Base-by-base conservation (phyloP, 1,139 yeast species). In the Hansenula sp. region DNA sequence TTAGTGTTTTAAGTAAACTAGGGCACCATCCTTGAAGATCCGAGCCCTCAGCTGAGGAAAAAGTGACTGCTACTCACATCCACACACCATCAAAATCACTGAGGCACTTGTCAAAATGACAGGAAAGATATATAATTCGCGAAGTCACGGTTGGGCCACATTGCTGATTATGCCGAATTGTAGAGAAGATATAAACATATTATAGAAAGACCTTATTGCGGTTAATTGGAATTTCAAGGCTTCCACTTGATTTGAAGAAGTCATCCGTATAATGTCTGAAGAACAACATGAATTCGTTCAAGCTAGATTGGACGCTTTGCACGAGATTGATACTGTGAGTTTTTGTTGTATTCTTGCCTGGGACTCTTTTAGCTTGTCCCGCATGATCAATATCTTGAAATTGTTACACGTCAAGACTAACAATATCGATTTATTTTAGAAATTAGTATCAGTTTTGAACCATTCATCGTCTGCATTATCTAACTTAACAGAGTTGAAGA, bases 261-360 rank as follows among this genome's bases (percentile, higher is more conserved):
- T n/a, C n/a, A n/a, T n/a, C n/a, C n/a, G 11, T 18, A 31, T 32
- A 19, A 45, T 45, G 45, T 12, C 36, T 12, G 54, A 49, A 10
- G 52, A 50, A 32, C 59, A 57, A 34, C 58, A 54, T 34, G 55
- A 55, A 27, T 76, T 70, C 52, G 69, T 76, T 6, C 71, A 74
- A 44, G 67, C 72, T 43, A 59, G 81, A 41, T 59, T 77, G 29
- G 74, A 75, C 37, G 62, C 77, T 9, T 60, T 77, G 2, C 63
- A 70, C 46, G 67, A 63, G 9, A 69, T 76, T 24, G 82, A 77
- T 47, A 40, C 49, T 2, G 61, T 57, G 38, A 40, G 60, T 47
- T 19, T 12, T n/a, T n/a, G n/a, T n/a, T n/a, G n/a, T n/a, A 6
- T 13, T 8, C 15, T 10, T 24, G 32, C n/a, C 33, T 17, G 41